Percentiles rank a stretch among this genome's conserved stretches.
These are phyloP conservation scores for Scutellaria minor DNA, from an alignment of 257 asterid genomes.

Conservation along the genomic window DNA sequence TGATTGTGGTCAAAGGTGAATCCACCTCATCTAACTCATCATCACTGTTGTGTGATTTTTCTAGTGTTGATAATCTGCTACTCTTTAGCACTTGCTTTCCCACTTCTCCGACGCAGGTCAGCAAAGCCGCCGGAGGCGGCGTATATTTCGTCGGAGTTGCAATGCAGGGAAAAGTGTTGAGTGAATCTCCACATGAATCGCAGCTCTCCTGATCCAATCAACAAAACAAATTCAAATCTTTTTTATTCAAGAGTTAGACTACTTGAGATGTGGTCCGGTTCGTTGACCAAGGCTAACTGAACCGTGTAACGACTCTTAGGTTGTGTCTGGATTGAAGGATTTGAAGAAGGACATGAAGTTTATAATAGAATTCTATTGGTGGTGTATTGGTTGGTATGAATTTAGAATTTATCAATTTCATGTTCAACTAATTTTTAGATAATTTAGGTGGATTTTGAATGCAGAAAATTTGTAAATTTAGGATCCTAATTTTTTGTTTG, in stretches of 20 bases:
- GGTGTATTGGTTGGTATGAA: too few relatives aligned
- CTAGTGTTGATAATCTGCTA: slow-evolving; percentile 53
- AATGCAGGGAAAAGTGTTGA: slow-evolving; percentile 57
- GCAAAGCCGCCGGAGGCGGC: slow-evolving; percentile 70
- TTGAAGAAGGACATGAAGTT: too few relatives aligned
- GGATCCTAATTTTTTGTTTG: too few relatives aligned
- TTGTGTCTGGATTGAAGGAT: too few relatives aligned
- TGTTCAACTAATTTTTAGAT: too few relatives aligned
- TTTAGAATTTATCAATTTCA: too few relatives aligned
- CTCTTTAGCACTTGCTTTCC: slow-evolving; percentile 54
- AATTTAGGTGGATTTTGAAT: too few relatives aligned
- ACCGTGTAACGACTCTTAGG: too few relatives aligned
- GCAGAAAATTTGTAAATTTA: too few relatives aligned
- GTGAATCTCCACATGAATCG: slow-evolving; percentile 37
- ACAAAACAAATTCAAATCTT: not conserved
- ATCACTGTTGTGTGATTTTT: slow-evolving; percentile 72
- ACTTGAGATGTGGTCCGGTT: too few relatives aligned
- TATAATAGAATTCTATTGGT: not conserved
- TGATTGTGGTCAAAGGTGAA: slow-evolving; percentile 67
- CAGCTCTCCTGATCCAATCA: slow-evolving; percentile 47
- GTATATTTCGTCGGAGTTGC: slow-evolving; percentile 58
- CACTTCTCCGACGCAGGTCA: slow-evolving; percentile 58
- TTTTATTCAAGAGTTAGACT: too few relatives aligned
- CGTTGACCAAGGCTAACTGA: too few relatives aligned
- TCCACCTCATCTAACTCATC: slow-evolving; percentile 84